These are phyloP conservation scores for Stephania japonica DNA, from an alignment of 164 flowering plant species.

Conservation along the genomic window DNA sequence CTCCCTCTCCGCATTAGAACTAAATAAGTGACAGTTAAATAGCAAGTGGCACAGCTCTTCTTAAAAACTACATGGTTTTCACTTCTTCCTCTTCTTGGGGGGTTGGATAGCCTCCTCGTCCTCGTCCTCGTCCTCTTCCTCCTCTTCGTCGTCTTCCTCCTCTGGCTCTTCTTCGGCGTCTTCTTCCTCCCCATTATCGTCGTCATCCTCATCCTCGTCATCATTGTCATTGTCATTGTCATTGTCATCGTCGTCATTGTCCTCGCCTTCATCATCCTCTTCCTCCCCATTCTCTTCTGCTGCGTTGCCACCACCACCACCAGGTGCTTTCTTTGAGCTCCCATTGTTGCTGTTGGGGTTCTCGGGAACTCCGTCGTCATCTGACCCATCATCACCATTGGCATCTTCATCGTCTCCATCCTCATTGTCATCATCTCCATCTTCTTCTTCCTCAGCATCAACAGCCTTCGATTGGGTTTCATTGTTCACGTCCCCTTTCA, in stretches of 20 bases:
- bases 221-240: conserved; percentile 28
- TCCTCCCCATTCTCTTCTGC: conserved; percentile 12
- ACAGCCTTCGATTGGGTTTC: conserved; percentile 16
- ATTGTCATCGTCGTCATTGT: conserved; percentile 25
- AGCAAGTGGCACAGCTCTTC: conserved; percentile 2
- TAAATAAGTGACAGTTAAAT: conserved; percentile 11
- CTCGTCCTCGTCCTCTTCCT: conserved; percentile 40
- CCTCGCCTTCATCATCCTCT: conserved; percentile 22
- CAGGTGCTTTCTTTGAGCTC: conserved; percentile 28
- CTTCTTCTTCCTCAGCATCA: conserved; percentile 31
- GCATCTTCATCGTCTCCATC: conserved; percentile 28
- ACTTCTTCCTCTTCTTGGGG: conserved; percentile 47
- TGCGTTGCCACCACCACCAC: conserved; percentile 20
- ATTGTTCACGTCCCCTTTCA: conserved; percentile 17
- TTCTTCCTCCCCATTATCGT: conserved; percentile 24
- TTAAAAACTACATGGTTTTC: background rate
- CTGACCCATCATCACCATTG: conserved; percentile 31
- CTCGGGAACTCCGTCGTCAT: conserved; percentile 26
- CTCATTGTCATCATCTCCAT: conserved; percentile 16
- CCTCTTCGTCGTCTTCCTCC: conserved; percentile 20
- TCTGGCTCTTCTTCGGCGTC: conserved; percentile 26
- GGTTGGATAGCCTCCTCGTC: conserved; percentile 55
- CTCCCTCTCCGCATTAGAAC: no score
- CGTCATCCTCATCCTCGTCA: conserved; percentile 26
- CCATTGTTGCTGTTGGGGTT: conserved; percentile 22